Conservation (phyloP, 2,329 filamentous ascomycete species). For the Sporothrix humicola region DNA sequence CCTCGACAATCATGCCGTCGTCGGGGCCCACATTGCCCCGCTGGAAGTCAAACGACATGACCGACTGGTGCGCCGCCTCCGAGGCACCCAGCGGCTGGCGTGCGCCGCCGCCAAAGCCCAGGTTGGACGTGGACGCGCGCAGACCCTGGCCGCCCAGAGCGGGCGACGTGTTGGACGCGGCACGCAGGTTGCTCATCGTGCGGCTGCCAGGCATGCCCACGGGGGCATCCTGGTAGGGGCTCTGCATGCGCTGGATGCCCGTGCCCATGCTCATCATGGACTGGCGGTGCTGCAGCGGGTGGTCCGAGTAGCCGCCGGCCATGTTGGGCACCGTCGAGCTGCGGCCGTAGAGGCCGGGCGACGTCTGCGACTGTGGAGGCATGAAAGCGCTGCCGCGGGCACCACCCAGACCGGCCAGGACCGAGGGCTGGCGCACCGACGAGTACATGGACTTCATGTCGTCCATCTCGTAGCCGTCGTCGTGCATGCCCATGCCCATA, state of each 20-base stretch:
- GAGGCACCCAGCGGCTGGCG: slow-evolving; percentile 54
- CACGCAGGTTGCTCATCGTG: slow-evolving; percentile 67
- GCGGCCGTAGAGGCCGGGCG: slow-evolving; percentile 64
- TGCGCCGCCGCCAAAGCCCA: slow-evolving; percentile 56
- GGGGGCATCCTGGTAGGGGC: slow-evolving; percentile 64
- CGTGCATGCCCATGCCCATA: slow-evolving; percentile 62
- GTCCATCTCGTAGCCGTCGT: slow-evolving; percentile 85
- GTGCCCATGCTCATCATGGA: slow-evolving; percentile 72
- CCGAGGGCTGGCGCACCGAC: slow-evolving; percentile 84
- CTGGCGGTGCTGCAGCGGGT: slow-evolving; percentile 65
- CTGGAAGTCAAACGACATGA: slow-evolving; percentile 65
- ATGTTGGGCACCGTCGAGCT: slow-evolving; percentile 52
- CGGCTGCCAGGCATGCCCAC: slow-evolving; percentile 48
- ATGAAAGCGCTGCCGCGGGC: slow-evolving; percentile 73
- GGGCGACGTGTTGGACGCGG: slow-evolving; percentile 56
- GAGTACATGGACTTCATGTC: slow-evolving; percentile 98
- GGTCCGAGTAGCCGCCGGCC: slow-evolving; percentile 55
- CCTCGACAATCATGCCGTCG: slow-evolving; percentile 80
- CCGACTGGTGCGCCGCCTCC: slow-evolving; percentile 54
- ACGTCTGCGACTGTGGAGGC: slow-evolving; percentile 78
- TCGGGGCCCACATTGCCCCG: slow-evolving; percentile 69
- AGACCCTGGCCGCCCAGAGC: slow-evolving; percentile 47
- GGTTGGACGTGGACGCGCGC: slow-evolving; percentile 53
- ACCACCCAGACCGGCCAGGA: slow-evolving; percentile 82
- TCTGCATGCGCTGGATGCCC: slow-evolving; percentile 56